These are phyloP conservation scores for Neurospora sp. DNA, from an alignment of 495 filamentous ascomycete genomes.

Conservation along the genomic window DNA sequence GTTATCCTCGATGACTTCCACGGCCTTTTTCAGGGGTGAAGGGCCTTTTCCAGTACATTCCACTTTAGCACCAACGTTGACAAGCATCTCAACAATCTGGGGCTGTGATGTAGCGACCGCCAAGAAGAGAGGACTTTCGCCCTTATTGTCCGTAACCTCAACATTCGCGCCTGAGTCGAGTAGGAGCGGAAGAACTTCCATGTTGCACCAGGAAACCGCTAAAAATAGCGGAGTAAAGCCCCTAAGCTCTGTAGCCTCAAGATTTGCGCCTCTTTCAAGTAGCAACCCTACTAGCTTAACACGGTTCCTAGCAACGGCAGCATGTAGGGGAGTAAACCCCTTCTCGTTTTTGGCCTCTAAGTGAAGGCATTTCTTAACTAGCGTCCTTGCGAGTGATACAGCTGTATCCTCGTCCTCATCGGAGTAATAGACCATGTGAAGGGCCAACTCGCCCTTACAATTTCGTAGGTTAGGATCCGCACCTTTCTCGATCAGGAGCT, in stretches of 20 bases:
- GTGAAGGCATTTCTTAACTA: not conserved
- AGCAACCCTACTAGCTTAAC: not conserved
- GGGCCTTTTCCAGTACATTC: not conserved
- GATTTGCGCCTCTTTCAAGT: not conserved
- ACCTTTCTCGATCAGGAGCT: not conserved
- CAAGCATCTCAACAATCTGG: not conserved
- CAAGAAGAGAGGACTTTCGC: not conserved
- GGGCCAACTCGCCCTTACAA: not conserved
- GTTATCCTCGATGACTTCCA: not conserved
- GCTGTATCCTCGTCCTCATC: not conserved
- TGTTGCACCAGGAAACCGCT: rapidly evolving
- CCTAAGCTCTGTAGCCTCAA: not conserved
- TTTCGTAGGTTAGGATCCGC: not conserved
- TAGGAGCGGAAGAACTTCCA: not conserved
- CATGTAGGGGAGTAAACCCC: no score
- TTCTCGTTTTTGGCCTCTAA: no score
- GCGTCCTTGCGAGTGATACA: not conserved
- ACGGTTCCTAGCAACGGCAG: rapidly evolving
- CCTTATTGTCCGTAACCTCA: not conserved
- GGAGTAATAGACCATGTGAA: not conserved
- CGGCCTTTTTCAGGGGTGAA: not conserved
- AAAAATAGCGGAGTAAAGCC: no score
- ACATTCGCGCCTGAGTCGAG: not conserved
- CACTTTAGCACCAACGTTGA: not conserved
- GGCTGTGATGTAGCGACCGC: rapidly evolving